Evolutionary conservation across 1,284 basidiomycete genomes (phyloP), one percentile per base, ranked within the genome.

Genomic region (Cerioporus squamosus): DNA sequence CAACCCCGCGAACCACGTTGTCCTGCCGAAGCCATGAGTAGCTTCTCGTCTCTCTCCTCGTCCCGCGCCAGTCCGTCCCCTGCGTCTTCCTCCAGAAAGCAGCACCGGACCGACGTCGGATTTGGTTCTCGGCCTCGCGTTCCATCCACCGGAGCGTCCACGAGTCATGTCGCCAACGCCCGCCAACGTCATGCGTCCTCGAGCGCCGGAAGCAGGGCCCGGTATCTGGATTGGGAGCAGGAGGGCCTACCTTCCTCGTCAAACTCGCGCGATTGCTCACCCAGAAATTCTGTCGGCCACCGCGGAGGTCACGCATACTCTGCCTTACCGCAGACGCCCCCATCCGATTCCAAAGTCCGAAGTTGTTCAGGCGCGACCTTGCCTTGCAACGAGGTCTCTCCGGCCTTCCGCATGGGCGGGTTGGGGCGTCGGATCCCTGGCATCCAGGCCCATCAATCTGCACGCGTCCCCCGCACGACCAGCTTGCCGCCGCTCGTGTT

Each of bases 1-100:
- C 43, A 68, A 66, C 68, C 64, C 70, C 67, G 70, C 69, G 70
- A 68, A 69, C 60, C 66, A 62, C 65, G 62, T 63, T 63, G 66
- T 64, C 60, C 55, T 51, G 57, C 56, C 63, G 61, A 64, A 67
- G 62, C 53, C 48, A 72, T 72, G 70, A 64, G 57, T 57, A 67
- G 63, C 60, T n/a, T n/a, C n/a, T n/a, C n/a, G n/a, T n/a, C n/a
- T n/a, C n/a, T n/a, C n/a, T 60, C 62, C 61, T 66, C 67, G 42
- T 67, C 68, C 47, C 58, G 67, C 59, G 63, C 64, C 55, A 45
- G 50, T 52, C 59, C 66, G 38, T 58, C 65, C 24, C 61, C 62
- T 10, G 33, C 63, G 38, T 31, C 52, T 40, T 44, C 63, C 18
- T 49, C 62, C 24, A 59, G 47, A 45, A 47, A 60, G 62, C 53